phyloP scores from a whole-genome alignment of 768 basidiomycete genomes.

The Pulveroboletus sp. region DNA sequence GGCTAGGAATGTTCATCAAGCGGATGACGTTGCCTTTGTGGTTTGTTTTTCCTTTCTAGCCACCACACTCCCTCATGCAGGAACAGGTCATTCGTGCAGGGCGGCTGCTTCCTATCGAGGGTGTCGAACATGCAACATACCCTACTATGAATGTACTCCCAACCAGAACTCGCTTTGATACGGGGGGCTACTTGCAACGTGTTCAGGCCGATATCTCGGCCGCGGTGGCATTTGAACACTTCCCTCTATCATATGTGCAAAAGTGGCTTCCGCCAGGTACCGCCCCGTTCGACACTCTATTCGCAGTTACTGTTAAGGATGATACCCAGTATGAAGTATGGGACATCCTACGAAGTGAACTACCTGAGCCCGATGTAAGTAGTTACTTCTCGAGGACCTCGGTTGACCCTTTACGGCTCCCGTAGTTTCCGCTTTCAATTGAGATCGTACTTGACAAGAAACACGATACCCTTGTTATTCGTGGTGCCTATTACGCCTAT shows the following conservation, averaged over 20 bases:
- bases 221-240: slow-evolving; percentile 26
- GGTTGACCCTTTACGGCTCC: background rate
- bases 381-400: background rate
- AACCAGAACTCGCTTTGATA: slow-evolving; percentile 19
- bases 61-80: background rate
- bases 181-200: slow-evolving; percentile 12
- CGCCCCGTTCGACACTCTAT: slow-evolving; percentile 28
- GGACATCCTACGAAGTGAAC: slow-evolving; percentile 26
- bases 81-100: slow-evolving; percentile 30
- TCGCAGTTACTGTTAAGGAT: slow-evolving; percentile 28
- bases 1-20: slow-evolving; percentile 17
- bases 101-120: slow-evolving; percentile 24
- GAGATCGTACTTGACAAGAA: slow-evolving; percentile 24
- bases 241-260: slow-evolving; percentile 29
- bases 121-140: slow-evolving; percentile 18
- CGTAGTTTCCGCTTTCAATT: slow-evolving; percentile 21
- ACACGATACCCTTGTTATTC: slow-evolving; percentile 15
- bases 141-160: slow-evolving; percentile 30
- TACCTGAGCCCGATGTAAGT: slow-evolving; percentile 31
- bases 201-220: slow-evolving; percentile 27
- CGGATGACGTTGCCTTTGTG: slow-evolving; percentile 30
- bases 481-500: slow-evolving; percentile 20
- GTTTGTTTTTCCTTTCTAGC: slow-evolving; percentile 16
- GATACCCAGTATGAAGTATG: slow-evolving; percentile 16
- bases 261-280: slow-evolving; percentile 25